Conservation (phyloP, 2,329 filamentous ascomycete genomes). For the Lasiodiplodia sp. region DNA sequence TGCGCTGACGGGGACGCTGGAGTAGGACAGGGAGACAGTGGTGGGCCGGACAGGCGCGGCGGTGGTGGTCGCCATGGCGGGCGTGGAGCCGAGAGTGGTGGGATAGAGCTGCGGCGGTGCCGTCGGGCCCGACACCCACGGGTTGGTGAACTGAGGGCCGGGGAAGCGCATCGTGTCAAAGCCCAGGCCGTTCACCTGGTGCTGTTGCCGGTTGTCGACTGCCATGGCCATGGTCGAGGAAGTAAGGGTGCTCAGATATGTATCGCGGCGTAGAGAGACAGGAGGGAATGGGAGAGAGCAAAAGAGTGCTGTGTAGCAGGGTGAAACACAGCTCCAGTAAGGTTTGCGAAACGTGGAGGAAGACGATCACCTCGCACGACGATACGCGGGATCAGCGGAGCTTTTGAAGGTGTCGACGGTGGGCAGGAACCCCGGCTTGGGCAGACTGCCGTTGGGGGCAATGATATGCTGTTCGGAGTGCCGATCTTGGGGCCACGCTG, state of each 20-base stretch:
- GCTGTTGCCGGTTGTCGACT: constrained; percentile 83
- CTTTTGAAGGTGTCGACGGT: constrained; percentile 48
- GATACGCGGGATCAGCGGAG: constrained; percentile 57
- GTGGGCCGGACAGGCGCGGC: constrained; percentile 66
- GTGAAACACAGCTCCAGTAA: constrained; percentile 47
- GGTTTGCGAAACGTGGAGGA: constrained; percentile 56
- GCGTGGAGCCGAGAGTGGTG: constrained; percentile 67
- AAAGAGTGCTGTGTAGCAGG: constrained; percentile 34
- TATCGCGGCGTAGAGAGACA: constrained; percentile 28
- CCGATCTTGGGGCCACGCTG: constrained; percentile 41
- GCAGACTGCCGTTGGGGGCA: constrained; percentile 42
- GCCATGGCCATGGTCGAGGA: constrained; percentile 82
- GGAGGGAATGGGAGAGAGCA: constrained; percentile 31
- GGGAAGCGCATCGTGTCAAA: constrained; percentile 81
- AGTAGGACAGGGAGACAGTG: constrained; percentile 73
- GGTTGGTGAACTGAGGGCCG: constrained; percentile 84
- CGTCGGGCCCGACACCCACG: constrained; percentile 73
- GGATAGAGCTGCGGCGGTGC: constrained; percentile 70
- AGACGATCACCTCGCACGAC: constrained; percentile 54
- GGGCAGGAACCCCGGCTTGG: constrained; percentile 33
- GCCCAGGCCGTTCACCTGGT: constrained; percentile 71
- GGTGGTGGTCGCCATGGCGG: constrained; percentile 63
- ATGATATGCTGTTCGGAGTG: constrained; percentile 47
- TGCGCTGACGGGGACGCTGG: constrained; percentile 76
- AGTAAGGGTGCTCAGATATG: constrained; percentile 30